Percentiles rank a stretch among this genome's conserved stretches.
These are phyloP conservation scores for Lentinus brumalis DNA, from an alignment of 768 basidiomycete species.

Conservation along the genomic window DNA sequence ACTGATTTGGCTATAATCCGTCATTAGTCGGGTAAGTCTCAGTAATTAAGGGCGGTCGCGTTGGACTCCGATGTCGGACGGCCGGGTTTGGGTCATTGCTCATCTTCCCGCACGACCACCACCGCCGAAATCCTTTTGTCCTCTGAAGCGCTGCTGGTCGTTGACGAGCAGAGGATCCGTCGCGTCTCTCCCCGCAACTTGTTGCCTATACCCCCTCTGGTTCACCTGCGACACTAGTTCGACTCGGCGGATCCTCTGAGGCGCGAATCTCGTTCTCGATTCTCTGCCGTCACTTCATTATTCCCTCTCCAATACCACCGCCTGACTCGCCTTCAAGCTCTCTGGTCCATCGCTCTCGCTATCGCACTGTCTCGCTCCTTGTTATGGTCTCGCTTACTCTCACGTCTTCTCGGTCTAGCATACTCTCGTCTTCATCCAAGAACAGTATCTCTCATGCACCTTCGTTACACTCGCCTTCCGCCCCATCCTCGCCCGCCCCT, in stretches of 20 bases:
- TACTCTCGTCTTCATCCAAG: constrained; percentile 28
- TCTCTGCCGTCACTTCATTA: constrained; percentile 24
- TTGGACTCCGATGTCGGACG: neutral
- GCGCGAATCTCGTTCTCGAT: constrained; percentile 20
- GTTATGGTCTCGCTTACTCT: constrained; percentile 30
- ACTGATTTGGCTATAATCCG: constrained; percentile 1
- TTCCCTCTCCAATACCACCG: constrained; percentile 12
- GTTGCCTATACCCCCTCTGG: constrained; percentile 46
- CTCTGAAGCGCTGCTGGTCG: constrained; percentile 20
- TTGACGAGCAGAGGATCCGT: constrained; percentile 46
- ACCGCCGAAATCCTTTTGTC: constrained; percentile 17
- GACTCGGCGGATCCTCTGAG: constrained; percentile 58
- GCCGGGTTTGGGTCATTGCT: neutral
- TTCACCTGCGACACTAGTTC: constrained; percentile 40
- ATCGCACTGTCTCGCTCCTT: constrained; percentile 21
- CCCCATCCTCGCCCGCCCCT: constrained; percentile 25
- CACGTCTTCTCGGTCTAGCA: constrained; percentile 24
- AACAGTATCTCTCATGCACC: constrained; percentile 29
- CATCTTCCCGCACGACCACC: constrained; percentile 17
- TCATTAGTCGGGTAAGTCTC: neutral
- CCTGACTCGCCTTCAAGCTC: neutral
- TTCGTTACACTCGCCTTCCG: constrained; percentile 28
- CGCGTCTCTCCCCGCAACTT: constrained; percentile 46
- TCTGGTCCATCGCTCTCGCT: constrained; percentile 21
- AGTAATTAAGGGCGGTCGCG: constrained; percentile 1